Conservation (phyloP, 2,329 filamentous ascomycete genomes). For the Fusarium tuaranense region DNA sequence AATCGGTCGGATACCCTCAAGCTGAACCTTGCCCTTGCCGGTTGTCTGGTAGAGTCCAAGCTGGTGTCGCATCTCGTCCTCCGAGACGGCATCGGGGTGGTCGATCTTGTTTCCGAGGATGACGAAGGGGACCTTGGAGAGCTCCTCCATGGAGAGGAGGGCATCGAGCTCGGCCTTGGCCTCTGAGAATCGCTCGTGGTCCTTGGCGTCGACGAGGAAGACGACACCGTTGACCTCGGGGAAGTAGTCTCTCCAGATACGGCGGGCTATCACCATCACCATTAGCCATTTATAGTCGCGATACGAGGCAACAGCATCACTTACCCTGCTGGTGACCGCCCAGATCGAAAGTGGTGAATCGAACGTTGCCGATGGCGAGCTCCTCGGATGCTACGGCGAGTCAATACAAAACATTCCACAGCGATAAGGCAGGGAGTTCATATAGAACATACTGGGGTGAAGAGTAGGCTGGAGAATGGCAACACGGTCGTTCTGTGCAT, state of each 20-base stretch:
- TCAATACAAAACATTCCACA: conserved; percentile 24
- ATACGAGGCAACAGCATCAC: conserved; percentile 26
- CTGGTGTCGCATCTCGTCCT: conserved; percentile 93
- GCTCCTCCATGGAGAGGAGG: conserved; percentile 95
- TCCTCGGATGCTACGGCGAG: conserved; percentile 80
- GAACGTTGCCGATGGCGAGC: conserved; percentile 90
- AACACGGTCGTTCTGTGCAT: conserved; percentile 84
- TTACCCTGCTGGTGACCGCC: conserved; percentile 92
- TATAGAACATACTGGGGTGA: conserved; percentile 79
- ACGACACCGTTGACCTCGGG: conserved; percentile 96
- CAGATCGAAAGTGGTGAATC: conserved; percentile 94
- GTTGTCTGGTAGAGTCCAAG: conserved; percentile 96
- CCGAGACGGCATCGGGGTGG: conserved; percentile 92
- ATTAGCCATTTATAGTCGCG: conserved; percentile 1
- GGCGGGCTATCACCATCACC: conserved; percentile 74
- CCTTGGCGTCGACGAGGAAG: conserved; percentile 97
- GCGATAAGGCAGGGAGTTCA: not conserved
- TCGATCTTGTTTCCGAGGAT: conserved; percentile 99
- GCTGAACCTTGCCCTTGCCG: conserved; percentile 92
- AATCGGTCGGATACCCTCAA: conserved; percentile 93
- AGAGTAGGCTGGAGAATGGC: conserved; percentile 91
- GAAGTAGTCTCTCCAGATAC: conserved; percentile 97
- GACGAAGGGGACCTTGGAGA: conserved; percentile 94
- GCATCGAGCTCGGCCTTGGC: conserved; percentile 97
- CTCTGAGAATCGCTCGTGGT: conserved; percentile 93